Percentiles rank a stretch among this genome's conserved stretches.
Evolutionary conservation across 495 filamentous ascomycete species (phyloP).

Genomic region (Talaromyces proteolyticus): DNA sequence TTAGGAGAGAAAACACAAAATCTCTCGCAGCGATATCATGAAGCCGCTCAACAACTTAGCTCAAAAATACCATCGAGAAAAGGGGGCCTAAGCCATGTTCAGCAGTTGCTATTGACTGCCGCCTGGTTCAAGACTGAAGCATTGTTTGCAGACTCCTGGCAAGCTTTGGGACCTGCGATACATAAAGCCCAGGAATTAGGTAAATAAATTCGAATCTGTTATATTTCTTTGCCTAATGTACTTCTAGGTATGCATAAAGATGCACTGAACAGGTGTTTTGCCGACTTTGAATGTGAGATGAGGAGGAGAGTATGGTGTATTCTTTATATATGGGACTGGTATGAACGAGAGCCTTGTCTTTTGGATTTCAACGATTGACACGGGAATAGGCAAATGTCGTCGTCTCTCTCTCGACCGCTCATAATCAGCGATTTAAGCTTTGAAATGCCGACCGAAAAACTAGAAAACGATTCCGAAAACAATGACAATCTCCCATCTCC

Average conservation of each 20-base stretch:
- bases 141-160: slow-evolving; percentile 48
- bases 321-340: slow-evolving; percentile 33
- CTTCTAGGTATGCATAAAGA: slow-evolving; percentile 40
- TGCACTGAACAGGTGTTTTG: slow-evolving; percentile 22
- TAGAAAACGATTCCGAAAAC: slow-evolving; percentile 11
- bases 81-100: slow-evolving; percentile 40
- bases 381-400: slow-evolving; percentile 22
- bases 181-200: slow-evolving; percentile 48
- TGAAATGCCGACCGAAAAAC: slow-evolving; percentile 18
- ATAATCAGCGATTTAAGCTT: slow-evolving; percentile 19
- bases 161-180: slow-evolving; percentile 36
- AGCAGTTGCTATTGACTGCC: slow-evolving; percentile 46
- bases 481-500: slow-evolving; percentile 14
- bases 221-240: background rate
- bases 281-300: slow-evolving; percentile 35
- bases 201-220: slow-evolving; percentile 5
- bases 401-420: slow-evolving; percentile 19
- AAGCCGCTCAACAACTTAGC: slow-evolving; percentile 38
- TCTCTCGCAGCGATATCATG: slow-evolving; percentile 34
- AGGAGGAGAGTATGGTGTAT: slow-evolving; percentile 31
- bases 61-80: slow-evolving; percentile 37
- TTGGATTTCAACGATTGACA: background rate
- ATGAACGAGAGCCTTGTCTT: background rate
- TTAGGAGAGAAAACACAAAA: slow-evolving; percentile 28
- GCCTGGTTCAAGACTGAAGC: slow-evolving; percentile 48